Evolutionary conservation across 2,329 filamentous ascomycete species (phyloP), one percentile per base, ranked within the genome.

Genomic region (Pseudopyricularia javanii): DNA sequence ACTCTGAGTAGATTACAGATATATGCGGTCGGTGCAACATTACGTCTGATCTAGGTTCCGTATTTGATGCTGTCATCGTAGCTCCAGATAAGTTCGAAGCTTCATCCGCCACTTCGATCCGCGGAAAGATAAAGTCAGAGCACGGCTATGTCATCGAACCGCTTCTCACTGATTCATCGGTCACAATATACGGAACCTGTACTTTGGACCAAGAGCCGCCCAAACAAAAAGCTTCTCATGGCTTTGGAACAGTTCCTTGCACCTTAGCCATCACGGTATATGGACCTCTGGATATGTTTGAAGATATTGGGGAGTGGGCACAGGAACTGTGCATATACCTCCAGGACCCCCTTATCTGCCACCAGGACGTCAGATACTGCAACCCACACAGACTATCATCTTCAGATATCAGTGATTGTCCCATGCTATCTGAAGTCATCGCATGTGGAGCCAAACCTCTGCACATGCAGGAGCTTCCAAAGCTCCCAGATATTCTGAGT

Each of bases 311-410:
- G 1, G 8, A 9, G 1, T 69, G 60, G 55, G 63, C 68, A 20
- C 58, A 68, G 8, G 55, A 63, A 0, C 59, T 63, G 17, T 59
- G 65, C 0, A 49, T 67, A 0, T 69, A 62, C 48, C 54, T 70
- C 0, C 68, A 70, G 28, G 67, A 70, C 49, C 66, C 67, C 2
- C 37, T 49, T 4, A 52, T 55, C 1, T 65, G 63, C 15, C 54
- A 63, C 30, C 20, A 35, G 3, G 55, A 68, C 9, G 60, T 60
- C 1, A 58, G 12, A 43, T 70, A 70, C 48, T 63, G 59, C 53
- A 70, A 70, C 37, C 67, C 68, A 11, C 67, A 70, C 17, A 56
- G 63, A 0, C 59, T 70, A 7, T 32, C 48, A 2, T 33, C 34
- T 1, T 43, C 26, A 3, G 40, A 45, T 7, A 8, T n/a, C 15